Evolutionary conservation across 345 rosid species (phyloP).

Genomic region (Noccaea caerulescens): DNA sequence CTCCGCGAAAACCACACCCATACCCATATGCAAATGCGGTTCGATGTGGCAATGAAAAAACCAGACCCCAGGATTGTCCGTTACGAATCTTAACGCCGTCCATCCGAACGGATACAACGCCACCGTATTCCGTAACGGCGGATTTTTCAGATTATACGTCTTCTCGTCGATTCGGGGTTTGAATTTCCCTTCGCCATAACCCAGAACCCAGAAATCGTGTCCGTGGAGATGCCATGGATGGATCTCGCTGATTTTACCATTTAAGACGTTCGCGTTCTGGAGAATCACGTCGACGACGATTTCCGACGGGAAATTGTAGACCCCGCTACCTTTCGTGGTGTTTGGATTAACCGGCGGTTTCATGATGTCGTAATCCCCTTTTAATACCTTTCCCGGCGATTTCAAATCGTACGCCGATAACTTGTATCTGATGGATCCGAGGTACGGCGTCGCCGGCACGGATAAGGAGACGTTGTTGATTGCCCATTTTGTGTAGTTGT

Average conservation of each 20-base stretch:
- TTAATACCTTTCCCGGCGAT: conserved; percentile 51
- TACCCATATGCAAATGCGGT: conserved; percentile 93
- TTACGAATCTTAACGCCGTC: conserved; percentile 78
- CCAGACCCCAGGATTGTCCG: conserved; percentile 93
- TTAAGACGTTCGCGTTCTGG: conserved; percentile 66
- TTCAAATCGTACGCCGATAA: conserved; percentile 47
- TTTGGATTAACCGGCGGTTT: conserved; percentile 57
- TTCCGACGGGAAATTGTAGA: conserved; percentile 49
- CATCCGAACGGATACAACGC: conserved; percentile 75
- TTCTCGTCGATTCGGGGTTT: conserved; percentile 38
- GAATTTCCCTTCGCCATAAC: conserved; percentile 74
- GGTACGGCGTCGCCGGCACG: conserved; percentile 69
- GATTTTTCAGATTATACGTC: conserved; percentile 59
- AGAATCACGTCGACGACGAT: conserved; percentile 72
- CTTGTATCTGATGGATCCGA: conserved; percentile 60
- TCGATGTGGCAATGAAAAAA: conserved; percentile 93
- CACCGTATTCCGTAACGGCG: conserved; percentile 69
- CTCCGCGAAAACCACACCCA: conserved; percentile 83
- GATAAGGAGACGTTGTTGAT: conserved; percentile 69
- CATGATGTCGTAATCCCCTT: conserved; percentile 47
- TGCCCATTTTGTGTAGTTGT: conserved; percentile 62
- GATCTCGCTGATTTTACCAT: conserved; percentile 51
- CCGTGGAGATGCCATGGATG: conserved; percentile 95
- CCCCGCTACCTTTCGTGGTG: conserved; percentile 51
- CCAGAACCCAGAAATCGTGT: conserved; percentile 85